Percentiles rank a stretch among this genome's conserved stretches.
phyloP scores from a whole-genome alignment of 768 basidiomycete genomes.

The Crassisporium funariophilum region DNA sequence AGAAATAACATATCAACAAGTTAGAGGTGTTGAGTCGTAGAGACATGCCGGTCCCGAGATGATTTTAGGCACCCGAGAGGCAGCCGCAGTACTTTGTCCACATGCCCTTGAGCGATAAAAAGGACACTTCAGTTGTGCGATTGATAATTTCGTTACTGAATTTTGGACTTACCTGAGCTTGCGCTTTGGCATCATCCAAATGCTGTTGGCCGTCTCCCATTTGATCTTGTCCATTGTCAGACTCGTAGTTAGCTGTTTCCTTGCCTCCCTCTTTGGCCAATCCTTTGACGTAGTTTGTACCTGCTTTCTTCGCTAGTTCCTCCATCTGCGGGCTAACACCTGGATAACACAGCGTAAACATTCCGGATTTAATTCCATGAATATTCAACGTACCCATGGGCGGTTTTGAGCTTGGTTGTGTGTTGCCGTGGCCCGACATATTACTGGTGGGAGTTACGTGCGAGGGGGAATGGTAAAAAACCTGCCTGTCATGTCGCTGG shows the following conservation, averaged over 20 bases:
- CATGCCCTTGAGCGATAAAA: constrained; percentile 16
- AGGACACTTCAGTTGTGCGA: neutral
- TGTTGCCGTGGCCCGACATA: constrained; percentile 8
- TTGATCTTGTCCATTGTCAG: constrained; percentile 15
- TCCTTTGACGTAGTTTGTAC: constrained; percentile 19
- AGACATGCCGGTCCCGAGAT: neutral
- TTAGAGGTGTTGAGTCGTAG: neutral
- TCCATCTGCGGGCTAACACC: constrained; percentile 4
- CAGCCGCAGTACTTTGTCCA: constrained; percentile 32
- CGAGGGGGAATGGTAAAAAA: no score
- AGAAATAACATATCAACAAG: neutral
- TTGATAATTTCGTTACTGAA: neutral
- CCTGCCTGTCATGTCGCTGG: neutral
- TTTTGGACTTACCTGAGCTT: constrained; percentile 23
- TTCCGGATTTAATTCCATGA: no score
- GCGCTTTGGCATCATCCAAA: constrained; percentile 28
- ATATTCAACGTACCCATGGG: constrained; percentile 16
- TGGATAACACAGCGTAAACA: no score
- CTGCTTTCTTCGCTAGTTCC: constrained; percentile 18
- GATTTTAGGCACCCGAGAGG: constrained; percentile 15
- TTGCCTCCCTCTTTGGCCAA: constrained; percentile 28
- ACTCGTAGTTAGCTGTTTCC: constrained; percentile 26
- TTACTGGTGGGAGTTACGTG: neutral
- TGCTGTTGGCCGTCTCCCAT: constrained; percentile 20
- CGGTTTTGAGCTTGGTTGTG: constrained; percentile 15